Evolutionary conservation across 1,284 basidiomycete species (phyloP).

Genomic region (Trichosporon coremiiforme): DNA sequence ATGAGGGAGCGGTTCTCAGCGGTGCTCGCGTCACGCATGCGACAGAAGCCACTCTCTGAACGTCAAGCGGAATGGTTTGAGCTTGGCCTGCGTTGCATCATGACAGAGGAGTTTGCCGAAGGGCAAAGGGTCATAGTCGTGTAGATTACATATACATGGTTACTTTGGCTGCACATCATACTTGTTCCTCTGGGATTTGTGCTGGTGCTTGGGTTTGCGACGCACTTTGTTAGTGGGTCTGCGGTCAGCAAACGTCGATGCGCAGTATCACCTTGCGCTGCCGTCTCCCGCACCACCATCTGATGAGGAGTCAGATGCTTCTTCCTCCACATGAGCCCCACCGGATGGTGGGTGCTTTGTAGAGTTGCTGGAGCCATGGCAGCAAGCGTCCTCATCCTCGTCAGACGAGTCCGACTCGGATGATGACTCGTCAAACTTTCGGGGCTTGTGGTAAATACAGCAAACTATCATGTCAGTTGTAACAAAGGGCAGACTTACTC

Average conservation of each 20-base stretch:
- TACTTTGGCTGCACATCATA: too few species aligned
- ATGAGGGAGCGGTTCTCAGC: constrained; percentile 69
- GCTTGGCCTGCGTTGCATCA: constrained; percentile 64
- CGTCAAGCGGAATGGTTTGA: constrained; percentile 71
- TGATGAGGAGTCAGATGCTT: constrained; percentile 28
- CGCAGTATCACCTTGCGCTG: constrained; percentile 26
- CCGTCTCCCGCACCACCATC: constrained; percentile 32
- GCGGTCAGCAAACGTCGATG: neutral
- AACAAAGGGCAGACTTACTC: constrained; percentile 47
- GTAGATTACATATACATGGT: neutral
- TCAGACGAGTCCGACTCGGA: constrained; percentile 54
- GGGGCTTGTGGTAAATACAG: constrained; percentile 60
- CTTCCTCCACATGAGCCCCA: constrained; percentile 22
- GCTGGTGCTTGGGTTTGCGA: constrained; percentile 22
- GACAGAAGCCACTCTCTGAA: constrained; percentile 65
- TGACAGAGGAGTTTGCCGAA: constrained; percentile 33
- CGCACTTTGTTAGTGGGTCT: constrained; percentile 25
- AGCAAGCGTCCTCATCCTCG: constrained; percentile 24
- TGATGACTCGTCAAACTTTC: constrained; percentile 56
- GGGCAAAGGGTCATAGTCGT: constrained; percentile 36
- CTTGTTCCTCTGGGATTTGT: constrained; percentile 30
- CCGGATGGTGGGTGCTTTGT: too few species aligned
- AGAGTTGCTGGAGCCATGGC: neutral
- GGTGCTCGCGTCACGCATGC: constrained; percentile 64
- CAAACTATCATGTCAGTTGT: constrained; percentile 51